Conservation (phyloP, 129 eudicot genomes). For the Kitagawia praeruptora region DNA sequence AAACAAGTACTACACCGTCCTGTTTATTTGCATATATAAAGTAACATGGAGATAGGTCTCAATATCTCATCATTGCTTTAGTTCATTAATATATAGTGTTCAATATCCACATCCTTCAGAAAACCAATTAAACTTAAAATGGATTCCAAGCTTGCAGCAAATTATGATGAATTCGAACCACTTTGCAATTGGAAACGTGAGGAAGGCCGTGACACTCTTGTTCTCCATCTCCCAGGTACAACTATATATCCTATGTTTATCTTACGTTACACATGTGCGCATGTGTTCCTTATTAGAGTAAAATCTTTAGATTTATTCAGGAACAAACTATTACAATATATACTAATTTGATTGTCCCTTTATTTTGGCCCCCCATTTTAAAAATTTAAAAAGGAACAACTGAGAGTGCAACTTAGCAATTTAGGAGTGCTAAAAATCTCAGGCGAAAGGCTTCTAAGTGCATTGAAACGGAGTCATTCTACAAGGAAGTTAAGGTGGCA, state of each 20-base stretch:
- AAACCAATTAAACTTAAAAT: background rate
- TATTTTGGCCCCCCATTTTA: background rate
- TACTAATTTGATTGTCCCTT: background rate
- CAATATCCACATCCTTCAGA: background rate
- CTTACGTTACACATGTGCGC: background rate
- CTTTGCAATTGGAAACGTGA: slow-evolving; percentile 55
- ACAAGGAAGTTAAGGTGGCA: slow-evolving; percentile 47
- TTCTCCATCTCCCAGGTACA: slow-evolving; percentile 60
- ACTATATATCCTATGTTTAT: background rate
- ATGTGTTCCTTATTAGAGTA: too few relatives aligned
- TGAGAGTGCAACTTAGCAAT: slow-evolving; percentile 41
- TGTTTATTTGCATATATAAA: background rate
- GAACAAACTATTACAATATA: background rate
- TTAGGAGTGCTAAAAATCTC: slow-evolving; percentile 44
- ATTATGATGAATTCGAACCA: slow-evolving; percentile 62
- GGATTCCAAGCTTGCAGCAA: slow-evolving; percentile 3
- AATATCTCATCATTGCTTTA: background rate
- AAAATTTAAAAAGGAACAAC: slow-evolving; percentile 66
- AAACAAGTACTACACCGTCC: background rate
- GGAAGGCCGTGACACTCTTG: slow-evolving; percentile 39
- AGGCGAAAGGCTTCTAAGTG: slow-evolving; percentile 40
- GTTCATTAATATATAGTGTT: background rate
- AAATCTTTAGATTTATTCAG: background rate
- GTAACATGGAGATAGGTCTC: background rate
- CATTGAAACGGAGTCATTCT: slow-evolving; percentile 30